phyloP scores from a whole-genome alignment of 257 asterid species.

The Solanum medicagineum region DNA sequence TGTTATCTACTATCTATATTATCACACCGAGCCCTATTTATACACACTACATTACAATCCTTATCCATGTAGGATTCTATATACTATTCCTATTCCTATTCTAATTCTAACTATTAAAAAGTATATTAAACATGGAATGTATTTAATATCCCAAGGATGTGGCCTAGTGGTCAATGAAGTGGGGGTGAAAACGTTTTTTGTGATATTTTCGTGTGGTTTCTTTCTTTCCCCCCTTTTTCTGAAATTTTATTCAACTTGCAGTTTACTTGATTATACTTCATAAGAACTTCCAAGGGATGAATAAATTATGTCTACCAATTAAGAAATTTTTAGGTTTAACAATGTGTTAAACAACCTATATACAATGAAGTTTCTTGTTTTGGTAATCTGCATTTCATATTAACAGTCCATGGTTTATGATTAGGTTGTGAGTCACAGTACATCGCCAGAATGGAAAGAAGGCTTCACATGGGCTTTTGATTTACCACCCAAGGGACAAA shows the following conservation, averaged over 20 bases:
- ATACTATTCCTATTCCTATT: no score
- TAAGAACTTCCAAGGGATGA: not conserved
- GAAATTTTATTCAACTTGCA: not conserved
- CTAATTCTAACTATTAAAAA: no score
- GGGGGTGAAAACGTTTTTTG: not conserved
- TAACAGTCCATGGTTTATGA: not conserved
- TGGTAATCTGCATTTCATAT: not conserved
- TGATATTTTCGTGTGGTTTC: not conserved
- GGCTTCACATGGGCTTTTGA: conserved; percentile 86
- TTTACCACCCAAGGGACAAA: conserved; percentile 89
- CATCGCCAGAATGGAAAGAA: conserved; percentile 79
- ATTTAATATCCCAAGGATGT: no score
- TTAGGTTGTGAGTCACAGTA: conserved; percentile 57
- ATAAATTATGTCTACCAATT: not conserved
- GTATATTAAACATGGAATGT: no score
- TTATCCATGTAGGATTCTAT: no score
- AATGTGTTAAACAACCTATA: not conserved
- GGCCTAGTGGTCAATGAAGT: no score
- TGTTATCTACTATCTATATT: no score
- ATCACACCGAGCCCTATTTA: no score
- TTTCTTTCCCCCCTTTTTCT: not conserved
- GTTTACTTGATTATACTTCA: not conserved
- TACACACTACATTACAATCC: no score
- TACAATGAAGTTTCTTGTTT: not conserved
- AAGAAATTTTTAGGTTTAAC: not conserved